phyloP scores from a whole-genome alignment of 345 rosid species.

The Salix brachista region DNA sequence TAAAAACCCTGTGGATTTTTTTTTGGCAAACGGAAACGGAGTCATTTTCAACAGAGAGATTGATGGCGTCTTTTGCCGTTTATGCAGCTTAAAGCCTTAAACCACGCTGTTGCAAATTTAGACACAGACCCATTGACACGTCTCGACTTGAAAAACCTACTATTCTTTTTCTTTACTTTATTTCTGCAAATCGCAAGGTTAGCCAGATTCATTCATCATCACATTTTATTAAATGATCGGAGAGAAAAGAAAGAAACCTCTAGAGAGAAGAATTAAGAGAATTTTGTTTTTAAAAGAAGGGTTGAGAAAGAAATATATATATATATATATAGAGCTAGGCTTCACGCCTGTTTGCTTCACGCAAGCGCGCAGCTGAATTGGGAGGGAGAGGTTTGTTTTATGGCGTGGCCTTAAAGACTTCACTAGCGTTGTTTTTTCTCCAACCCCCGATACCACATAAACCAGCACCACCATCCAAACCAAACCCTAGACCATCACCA shows the following conservation, averaged over 20 bases:
- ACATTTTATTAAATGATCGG: too few species aligned
- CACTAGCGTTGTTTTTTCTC: constrained; percentile 20
- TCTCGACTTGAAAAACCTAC: constrained; percentile 22
- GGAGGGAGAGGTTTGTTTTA: constrained; percentile 50
- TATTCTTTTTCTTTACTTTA: not conserved
- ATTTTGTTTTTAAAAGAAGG: too few species aligned
- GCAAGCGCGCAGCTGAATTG: constrained; percentile 90
- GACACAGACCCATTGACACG: constrained; percentile 37
- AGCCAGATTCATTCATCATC: constrained; percentile 16
- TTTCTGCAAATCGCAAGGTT: not conserved
- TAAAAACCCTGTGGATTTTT: constrained; percentile 12
- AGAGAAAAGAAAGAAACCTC: not conserved
- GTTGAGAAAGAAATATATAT: constrained; percentile 11
- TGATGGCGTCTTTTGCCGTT: constrained; percentile 62
- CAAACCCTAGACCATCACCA: constrained; percentile 38
- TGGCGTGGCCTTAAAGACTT: constrained; percentile 98
- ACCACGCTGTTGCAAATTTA: constrained; percentile 42
- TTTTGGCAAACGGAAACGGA: constrained; percentile 26
- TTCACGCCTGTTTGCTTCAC: constrained; percentile 98
- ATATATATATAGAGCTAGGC: constrained; percentile 23
- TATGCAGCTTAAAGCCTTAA: constrained; percentile 56
- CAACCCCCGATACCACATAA: constrained; percentile 4
- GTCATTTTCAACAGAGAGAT: constrained; percentile 40
- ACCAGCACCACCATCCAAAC: constrained; percentile 24
- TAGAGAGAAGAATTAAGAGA: not conserved